A percentile compares a stretch with the other conserved stretches of the same genome.
These are phyloP conservation scores for Camelina sativa DNA, from an alignment of 345 rosid species.

Conservation along the genomic window DNA sequence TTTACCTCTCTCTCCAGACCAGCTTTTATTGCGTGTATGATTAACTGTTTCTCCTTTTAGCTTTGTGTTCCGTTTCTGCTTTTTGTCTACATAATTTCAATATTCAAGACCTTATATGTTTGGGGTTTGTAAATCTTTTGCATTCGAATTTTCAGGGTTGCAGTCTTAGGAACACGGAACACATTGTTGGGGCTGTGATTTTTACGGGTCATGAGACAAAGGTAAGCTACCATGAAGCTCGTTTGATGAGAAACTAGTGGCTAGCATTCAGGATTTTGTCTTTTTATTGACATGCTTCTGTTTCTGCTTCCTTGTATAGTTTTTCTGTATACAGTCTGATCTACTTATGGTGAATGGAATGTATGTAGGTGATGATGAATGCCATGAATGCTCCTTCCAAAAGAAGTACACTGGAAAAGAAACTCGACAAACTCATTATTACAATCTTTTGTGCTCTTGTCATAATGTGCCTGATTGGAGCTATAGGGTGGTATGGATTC, in stretches of 20 bases:
- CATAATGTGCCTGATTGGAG: constrained; percentile 83
- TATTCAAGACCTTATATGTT: no score
- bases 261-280: no score
- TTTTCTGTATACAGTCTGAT: constrained; percentile 1
- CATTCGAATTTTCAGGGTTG: no score
- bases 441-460: constrained; percentile 81
- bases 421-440: constrained; percentile 96
- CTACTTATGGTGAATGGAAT: constrained; percentile 37
- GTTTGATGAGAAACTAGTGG: neutral
- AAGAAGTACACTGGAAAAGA: constrained; percentile 97
- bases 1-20: constrained; percentile 88
- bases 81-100: neutral
- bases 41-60: constrained; percentile 23
- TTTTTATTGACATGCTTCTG: neutral
- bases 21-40: constrained; percentile 83
- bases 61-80: constrained; percentile 24
- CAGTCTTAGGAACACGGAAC: constrained; percentile 94
- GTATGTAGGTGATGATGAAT: constrained; percentile 95
- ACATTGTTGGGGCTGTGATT: constrained; percentile 78
- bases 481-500: constrained; percentile 73
- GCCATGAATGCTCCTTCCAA: constrained; percentile 99
- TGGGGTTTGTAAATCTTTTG: neutral
- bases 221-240: constrained; percentile 53
- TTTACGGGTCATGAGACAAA: constrained; percentile 96
- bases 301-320: constrained; percentile 17